These are phyloP conservation scores for Lagerstroemia speciosa DNA, from an alignment of 345 rosid genomes.

Conservation along the genomic window DNA sequence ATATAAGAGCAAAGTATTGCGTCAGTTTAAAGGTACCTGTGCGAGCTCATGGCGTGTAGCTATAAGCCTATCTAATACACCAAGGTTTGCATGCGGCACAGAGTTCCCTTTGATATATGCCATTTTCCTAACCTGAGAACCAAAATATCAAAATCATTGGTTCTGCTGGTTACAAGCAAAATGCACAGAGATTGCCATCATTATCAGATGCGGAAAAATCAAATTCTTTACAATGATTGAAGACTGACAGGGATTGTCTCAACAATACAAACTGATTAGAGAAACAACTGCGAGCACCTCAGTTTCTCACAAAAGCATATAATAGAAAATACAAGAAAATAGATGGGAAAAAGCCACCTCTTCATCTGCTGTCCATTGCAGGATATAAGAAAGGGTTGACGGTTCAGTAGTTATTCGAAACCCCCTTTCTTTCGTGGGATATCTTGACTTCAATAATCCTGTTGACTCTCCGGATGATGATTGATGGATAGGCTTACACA, in stretches of 20 bases:
- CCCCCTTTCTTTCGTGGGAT: conserved; percentile 45
- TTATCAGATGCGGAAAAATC: not conserved
- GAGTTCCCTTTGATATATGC: conserved; percentile 71
- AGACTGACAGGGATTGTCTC: not conserved
- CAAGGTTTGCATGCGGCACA: conserved; percentile 61
- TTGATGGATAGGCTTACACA: conserved; percentile 44
- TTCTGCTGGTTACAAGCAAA: not conserved
- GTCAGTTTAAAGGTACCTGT: conserved; percentile 37
- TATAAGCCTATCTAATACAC: conserved; percentile 67
- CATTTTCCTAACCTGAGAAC: conserved; percentile 66
- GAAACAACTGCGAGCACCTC: not conserved
- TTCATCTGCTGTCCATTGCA: conserved; percentile 75
- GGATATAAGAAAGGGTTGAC: conserved; percentile 43
- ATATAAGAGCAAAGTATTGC: not conserved
- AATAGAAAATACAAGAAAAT: not conserved
- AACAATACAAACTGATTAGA: not conserved
- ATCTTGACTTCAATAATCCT: conserved; percentile 28
- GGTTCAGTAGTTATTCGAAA: conserved; percentile 58
- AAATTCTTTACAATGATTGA: not conserved
- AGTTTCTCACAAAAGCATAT: not conserved
- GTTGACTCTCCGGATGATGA: conserved; percentile 23
- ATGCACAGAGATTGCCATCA: not conserved
- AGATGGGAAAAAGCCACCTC: conserved; percentile 39
- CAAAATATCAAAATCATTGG: not conserved
- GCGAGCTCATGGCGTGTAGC: conserved; percentile 83